Conservation (phyloP, 2,329 filamentous ascomycete species). For the Beauveria brongniartii region DNA sequence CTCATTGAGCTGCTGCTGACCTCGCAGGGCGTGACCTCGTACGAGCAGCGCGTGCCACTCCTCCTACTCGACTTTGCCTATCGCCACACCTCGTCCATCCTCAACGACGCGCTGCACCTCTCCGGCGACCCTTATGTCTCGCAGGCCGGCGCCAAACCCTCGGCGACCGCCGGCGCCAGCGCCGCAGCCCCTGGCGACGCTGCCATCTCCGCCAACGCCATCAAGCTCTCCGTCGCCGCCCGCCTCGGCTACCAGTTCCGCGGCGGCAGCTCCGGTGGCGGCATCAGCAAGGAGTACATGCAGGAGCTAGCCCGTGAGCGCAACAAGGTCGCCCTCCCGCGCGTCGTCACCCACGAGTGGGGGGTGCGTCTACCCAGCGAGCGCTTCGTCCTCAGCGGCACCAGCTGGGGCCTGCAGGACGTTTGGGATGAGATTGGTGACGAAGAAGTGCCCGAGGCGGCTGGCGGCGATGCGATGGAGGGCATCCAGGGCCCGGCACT, state of each 20-base stretch:
- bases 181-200: constrained; percentile 43
- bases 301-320: constrained; percentile 63
- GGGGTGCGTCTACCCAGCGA: constrained; percentile 59
- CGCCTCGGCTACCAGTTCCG: constrained; percentile 63
- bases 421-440: constrained; percentile 44
- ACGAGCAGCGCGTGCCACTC: constrained; percentile 74
- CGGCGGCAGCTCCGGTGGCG: constrained; percentile 42
- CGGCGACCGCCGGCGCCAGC: constrained; percentile 39
- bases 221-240: constrained; percentile 64
- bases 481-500: constrained; percentile 34
- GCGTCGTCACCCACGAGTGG: constrained; percentile 57
- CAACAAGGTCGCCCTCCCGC: constrained; percentile 59
- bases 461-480: constrained; percentile 41
- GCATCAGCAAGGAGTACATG: constrained; percentile 66
- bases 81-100: constrained; percentile 65
- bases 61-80: constrained; percentile 83
- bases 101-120: constrained; percentile 63
- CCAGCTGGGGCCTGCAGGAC: constrained; percentile 56
- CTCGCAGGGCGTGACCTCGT: constrained; percentile 69
- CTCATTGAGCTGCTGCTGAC: constrained; percentile 73
- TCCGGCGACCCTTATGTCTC: constrained; percentile 59
- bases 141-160: constrained; percentile 45
- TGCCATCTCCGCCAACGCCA: constrained; percentile 55
- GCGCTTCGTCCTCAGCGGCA: constrained; percentile 58
- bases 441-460: constrained; percentile 30